Evolutionary conservation across 2,329 filamentous ascomycete genomes (phyloP), one percentile per base, ranked within the genome.

Genomic region (Calonectria fujianensis): DNA sequence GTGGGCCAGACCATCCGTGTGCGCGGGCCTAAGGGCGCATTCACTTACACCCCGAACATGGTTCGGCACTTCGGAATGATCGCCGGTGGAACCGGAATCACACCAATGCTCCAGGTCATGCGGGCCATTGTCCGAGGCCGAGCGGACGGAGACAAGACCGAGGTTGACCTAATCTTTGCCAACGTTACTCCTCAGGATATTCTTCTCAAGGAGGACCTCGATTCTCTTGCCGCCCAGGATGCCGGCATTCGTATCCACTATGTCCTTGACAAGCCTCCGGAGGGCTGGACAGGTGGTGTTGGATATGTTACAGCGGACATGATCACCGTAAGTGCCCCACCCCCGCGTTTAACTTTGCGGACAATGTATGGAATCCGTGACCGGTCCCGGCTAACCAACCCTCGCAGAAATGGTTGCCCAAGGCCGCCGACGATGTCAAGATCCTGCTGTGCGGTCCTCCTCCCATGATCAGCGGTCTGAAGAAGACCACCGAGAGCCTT

Each of bases 11-110:
- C 91, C 75, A 97, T 99, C 90, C 95, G 95, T 85, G 94, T 98
- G 82, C 93, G 92, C 82, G 97, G 97, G 13, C 97, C 97, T 86
- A 98, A 98, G 91, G 97, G 97, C 81, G 96, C 96, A 81, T 98
- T 99, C 90, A 95, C 98, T 77, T 99, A 99, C 89, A 95, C 94
- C 24, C 96, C 96, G 81, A 98, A 98, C 90, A 96, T 99, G 94
- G 95, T 96, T 81, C 93, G 95, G 78, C 95, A 95, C 87, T 98
- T 99, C 80, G 97, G 96, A 84, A 99, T 99, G 97, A 95, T 99
- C 84, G 96, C 97, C 77, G 97, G 97, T 80, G 97, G 97, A 78
- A 98, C 97, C 41, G 97, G 97, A 80, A 98, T 99, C 85, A 98
- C 97, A 13, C 97, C 97, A 75, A 99, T 99, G 97, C 91, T 98